Base-by-base conservation (phyloP, 352 stramenopile genomes). In the Thalassiosira hispida region DNA sequence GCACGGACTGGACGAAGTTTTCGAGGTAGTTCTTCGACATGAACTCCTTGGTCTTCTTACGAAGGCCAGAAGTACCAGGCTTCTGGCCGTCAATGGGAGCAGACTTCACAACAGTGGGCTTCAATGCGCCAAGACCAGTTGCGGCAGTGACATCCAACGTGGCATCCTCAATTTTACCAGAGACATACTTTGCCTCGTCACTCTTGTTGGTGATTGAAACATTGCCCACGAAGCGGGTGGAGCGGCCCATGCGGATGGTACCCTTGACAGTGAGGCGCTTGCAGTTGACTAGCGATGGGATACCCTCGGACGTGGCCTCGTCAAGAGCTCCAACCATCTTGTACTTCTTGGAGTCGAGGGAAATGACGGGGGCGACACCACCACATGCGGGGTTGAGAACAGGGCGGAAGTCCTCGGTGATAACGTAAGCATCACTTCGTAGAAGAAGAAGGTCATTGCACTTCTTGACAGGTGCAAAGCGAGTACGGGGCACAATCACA, bases 391-490 rank as follows among this genome's bases (percentile, higher is more conserved):
- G 96, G 52, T 97, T 97, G 53, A 99, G 91, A 33, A 99, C 90
- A 12, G 97, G 96, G 56, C 95, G 95, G 88, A 96, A 97, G 82
- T 98, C 93, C 59, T 98, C 94, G 53, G 95, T 98, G 74, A 99
- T 95, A 16, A 98, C 85, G 90, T 99, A 99, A 6, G 97, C 97
- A 85, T 99, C 97, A 86, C 96, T 98, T 69, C 97, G 96, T 14
- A 99, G 92, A 31, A 99, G 84, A 52, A 99, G 95, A 16, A 99
- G 91, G 79, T 99, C 97, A 47, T 96, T 98, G 60, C 97, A 99
- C 69, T 98, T 99, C 87, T 99, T 99, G 20, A 99, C 97, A 0
- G 97, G 97, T 46, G 98, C 87, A 79, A 99, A 99, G 59, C 97
- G 96, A 59, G 94, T 96, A 42, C 97, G 96, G 16, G 96, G 94